Evolutionary conservation across 148 eudicot genomes (phyloP).

Genomic region (Diospyros kaki): DNA sequence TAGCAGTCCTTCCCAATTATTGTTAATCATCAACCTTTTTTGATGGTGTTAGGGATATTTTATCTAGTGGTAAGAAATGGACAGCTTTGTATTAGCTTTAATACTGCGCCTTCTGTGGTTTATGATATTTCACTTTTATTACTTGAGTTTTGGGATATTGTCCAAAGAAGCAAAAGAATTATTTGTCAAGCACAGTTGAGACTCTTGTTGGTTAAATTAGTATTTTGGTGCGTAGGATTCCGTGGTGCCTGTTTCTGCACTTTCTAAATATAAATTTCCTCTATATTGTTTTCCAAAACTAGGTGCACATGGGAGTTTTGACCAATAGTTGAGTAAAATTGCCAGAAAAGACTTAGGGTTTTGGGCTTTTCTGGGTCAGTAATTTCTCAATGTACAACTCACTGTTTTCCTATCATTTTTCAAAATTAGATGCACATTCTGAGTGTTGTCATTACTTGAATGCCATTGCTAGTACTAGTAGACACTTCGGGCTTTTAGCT

Average conservation of each 20-base stretch:
- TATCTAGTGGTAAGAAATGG: neutral
- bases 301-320: neutral
- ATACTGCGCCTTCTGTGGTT: neutral
- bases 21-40: neutral
- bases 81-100: neutral
- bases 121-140: neutral
- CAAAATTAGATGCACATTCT: too few relatives aligned
- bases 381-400: neutral
- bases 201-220: neutral
- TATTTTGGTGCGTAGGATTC: neutral
- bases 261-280: too few relatives aligned
- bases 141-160: neutral
- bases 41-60: constrained; percentile 1
- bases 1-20: too few relatives aligned
- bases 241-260: too few relatives aligned
- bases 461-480: too few relatives aligned
- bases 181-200: neutral
- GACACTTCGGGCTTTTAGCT: too few relatives aligned
- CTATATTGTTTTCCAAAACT: too few relatives aligned
- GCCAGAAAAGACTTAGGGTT: neutral
- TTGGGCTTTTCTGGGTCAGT: neutral
- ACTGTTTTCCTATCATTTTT: too few relatives aligned
- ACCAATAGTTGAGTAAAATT: neutral
- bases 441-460: too few relatives aligned
- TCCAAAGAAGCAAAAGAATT: neutral